phyloP scores from a whole-genome alignment of 768 basidiomycete genomes.

The Suillus paluster region DNA sequence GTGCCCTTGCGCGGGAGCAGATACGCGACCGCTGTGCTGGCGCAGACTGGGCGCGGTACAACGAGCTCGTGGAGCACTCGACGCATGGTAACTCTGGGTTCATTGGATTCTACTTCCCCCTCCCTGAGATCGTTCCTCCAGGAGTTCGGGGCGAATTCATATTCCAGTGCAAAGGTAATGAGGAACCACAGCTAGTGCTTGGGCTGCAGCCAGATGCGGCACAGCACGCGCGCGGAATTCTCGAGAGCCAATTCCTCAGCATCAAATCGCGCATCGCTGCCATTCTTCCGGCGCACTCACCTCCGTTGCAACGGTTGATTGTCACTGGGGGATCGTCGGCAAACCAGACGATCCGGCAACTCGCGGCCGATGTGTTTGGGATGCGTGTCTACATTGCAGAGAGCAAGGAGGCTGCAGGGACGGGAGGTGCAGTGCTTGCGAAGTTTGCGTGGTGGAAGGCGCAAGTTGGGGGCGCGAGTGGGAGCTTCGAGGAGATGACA shows the following conservation, averaged over 20 bases:
- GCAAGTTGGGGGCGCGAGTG: constrained; percentile 38
- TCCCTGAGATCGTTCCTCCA: constrained; percentile 88
- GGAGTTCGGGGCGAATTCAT: constrained; percentile 73
- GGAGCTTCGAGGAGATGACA: constrained; percentile 70
- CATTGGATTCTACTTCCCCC: constrained; percentile 79
- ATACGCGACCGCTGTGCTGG: constrained; percentile 69
- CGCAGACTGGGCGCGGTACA: constrained; percentile 70
- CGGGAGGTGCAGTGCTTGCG: constrained; percentile 74
- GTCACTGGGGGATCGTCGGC: constrained; percentile 80
- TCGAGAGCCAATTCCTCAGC: constrained; percentile 86
- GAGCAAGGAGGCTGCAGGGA: constrained; percentile 72
- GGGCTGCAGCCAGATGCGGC: constrained; percentile 44
- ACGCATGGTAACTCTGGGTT: constrained; percentile 62
- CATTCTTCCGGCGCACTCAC: constrained; percentile 62
- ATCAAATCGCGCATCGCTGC: constrained; percentile 73
- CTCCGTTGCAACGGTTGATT: constrained; percentile 63
- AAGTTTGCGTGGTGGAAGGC: constrained; percentile 72
- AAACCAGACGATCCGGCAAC: constrained; percentile 72
- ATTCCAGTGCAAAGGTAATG: constrained; percentile 46
- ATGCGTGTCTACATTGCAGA: constrained; percentile 73
- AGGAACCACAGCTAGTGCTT: constrained; percentile 31
- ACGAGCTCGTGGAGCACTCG: constrained; percentile 58
- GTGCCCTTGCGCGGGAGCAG: constrained; percentile 79
- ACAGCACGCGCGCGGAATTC: constrained; percentile 70
- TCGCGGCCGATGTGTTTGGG: constrained; percentile 79